Evolutionary conservation across 306 rosid species (phyloP).

Genomic region (Gillenia trifoliata): DNA sequence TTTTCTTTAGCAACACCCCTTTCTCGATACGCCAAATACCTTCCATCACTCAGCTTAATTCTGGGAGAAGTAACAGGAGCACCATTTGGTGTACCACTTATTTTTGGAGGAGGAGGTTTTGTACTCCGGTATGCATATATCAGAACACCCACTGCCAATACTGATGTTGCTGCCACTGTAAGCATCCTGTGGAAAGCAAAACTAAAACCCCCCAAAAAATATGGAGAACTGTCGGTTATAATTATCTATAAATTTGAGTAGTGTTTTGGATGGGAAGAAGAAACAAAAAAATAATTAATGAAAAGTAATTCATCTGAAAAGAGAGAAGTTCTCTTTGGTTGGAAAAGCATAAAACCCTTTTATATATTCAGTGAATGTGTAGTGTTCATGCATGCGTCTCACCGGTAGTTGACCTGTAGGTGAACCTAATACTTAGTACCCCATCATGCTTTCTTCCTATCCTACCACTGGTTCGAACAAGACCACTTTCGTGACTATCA

Average conservation of each 20-base stretch:
- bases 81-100: slow-evolving; percentile 30
- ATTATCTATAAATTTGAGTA: background rate
- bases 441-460: background rate
- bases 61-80: too few species aligned
- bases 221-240: background rate
- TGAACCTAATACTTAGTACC: background rate
- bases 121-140: slow-evolving; percentile 14
- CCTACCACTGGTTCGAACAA: background rate
- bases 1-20: slow-evolving; percentile 46
- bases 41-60: slow-evolving; percentile 29
- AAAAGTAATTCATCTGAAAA: too few species aligned
- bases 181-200: background rate
- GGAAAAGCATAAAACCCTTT: too few species aligned
- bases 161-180: background rate
- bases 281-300: too few species aligned
- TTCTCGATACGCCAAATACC: slow-evolving; percentile 36
- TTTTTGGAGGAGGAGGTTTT: slow-evolving; percentile 38
- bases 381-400: background rate
- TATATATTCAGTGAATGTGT: too few species aligned
- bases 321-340: background rate
- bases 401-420: background rate
- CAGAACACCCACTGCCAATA: background rate
- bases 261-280: too few species aligned
- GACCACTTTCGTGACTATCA: background rate
- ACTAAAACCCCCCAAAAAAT: background rate